Conservation (phyloP, 306 rosid genomes). For the Lagenaria siceraria region DNA sequence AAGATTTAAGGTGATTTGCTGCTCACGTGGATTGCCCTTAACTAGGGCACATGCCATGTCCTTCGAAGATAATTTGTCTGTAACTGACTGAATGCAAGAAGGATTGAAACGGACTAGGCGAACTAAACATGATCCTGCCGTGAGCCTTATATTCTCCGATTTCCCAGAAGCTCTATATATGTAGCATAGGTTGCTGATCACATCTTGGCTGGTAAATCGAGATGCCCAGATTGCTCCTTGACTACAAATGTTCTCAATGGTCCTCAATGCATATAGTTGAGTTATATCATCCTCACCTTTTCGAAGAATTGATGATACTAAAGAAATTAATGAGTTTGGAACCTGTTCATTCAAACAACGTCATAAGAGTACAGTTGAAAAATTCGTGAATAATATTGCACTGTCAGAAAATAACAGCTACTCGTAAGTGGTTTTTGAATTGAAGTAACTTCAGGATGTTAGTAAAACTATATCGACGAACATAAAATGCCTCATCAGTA, state of each 20-base stretch:
- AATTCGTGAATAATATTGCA: neutral
- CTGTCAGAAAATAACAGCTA: neutral
- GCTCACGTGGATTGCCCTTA: conserved; percentile 85
- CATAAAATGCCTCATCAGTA: neutral
- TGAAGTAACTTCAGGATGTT: neutral
- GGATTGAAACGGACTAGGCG: conserved; percentile 85
- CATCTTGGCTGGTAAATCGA: conserved; percentile 75
- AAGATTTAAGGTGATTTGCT: conserved; percentile 89
- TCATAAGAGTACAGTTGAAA: neutral
- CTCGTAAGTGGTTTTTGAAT: neutral
- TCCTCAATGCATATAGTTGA: conserved; percentile 86
- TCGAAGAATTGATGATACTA: conserved; percentile 70
- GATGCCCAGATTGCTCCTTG: conserved; percentile 88
- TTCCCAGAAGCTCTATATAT: conserved; percentile 83
- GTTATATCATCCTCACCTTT: conserved; percentile 96
- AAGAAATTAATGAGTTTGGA: conserved; percentile 62
- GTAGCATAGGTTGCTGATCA: conserved; percentile 67
- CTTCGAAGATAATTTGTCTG: conserved; percentile 68
- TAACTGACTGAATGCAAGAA: conserved; percentile 55
- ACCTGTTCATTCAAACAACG: conserved; percentile 39
- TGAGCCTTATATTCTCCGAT: conserved; percentile 87
- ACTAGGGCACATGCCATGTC: conserved; percentile 67
- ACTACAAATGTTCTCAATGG: conserved; percentile 80
- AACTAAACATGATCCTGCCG: conserved; percentile 96
- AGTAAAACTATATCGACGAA: neutral